Base-by-base conservation (phyloP, 768 basidiomycete genomes). In the Termitomyces sp. region DNA sequence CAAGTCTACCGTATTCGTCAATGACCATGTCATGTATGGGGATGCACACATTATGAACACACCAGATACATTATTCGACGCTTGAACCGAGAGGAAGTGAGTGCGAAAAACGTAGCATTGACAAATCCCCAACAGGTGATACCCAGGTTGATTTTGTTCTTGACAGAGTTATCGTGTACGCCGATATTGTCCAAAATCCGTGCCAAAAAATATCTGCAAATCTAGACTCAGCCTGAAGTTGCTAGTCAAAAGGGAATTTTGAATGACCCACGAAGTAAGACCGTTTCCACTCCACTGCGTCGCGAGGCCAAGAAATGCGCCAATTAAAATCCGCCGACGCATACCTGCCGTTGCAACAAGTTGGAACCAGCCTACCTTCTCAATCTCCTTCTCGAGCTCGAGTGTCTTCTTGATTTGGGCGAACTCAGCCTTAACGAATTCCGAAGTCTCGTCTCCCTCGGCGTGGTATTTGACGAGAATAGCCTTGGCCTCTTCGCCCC, bases 251-350 rank as follows among this genome's bases (percentile, higher is more conserved):
- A 32, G 19, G 5, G 23, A 10, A 17, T 6, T 12, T n/a, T 16
- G 49, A 47, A 35, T 54, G 2, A 43, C 40, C 35, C 52, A 79
- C 77, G 77, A 78, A 54, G 77, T 79, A 42, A 86, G 66, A 5
- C 84, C 83, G 60, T 86, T 85, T 43, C 84, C 84, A 61, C 79
- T 81, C 83, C 82, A 84, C 59, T 84, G 82, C 6, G 83, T 85
- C 46, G 78, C 79, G 54, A 84, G 70, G 25, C 81, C 82, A 55
- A 85, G 70, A 67, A 76, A 77, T 8, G 76, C 66, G 7, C 73
- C 75, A 48, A 84, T 71, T 37, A 82, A 51, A n/a, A 82, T 53
- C 19, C 82, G 72, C 49, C 71, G 75, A 54, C 81, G 74, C 80
- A 82, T 82, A 17, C 81, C 82, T 6, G 75, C 43, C 0, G 80